A percentile compares a stretch with the other conserved stretches of the same genome.
Conservation (phyloP, 352 stramenopile species). For the Globisporangium iwayamae region DNA sequence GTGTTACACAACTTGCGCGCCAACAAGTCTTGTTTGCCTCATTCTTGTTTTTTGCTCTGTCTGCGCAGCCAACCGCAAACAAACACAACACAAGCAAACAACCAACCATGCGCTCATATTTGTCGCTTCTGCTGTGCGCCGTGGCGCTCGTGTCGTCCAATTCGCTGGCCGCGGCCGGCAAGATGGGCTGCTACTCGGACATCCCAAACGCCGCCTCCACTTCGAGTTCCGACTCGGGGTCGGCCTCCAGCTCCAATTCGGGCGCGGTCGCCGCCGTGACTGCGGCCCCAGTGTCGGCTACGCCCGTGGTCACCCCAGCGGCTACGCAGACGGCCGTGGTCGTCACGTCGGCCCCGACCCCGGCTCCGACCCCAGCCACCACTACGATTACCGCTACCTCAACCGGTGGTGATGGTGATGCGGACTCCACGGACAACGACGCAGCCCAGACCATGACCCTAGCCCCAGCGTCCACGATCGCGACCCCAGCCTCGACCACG, state of each 20-base stretch:
- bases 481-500: not conserved
- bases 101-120: constrained; percentile 7
- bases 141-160: constrained; percentile 9
- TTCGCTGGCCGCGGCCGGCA: constrained; percentile 2
- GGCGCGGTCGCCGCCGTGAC: not conserved
- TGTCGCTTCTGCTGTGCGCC: constrained; percentile 14
- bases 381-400: not conserved
- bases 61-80: not conserved
- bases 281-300: not conserved
- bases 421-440: not conserved
- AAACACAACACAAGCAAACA: constrained; percentile 1
- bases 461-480: not conserved
- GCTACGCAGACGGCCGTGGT: not conserved
- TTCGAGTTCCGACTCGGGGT: not conserved
- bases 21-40: not conserved
- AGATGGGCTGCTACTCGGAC: constrained; percentile 16
- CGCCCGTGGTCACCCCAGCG: not conserved
- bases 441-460: not conserved
- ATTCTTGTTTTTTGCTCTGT: constrained; percentile 10
- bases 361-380: not conserved
- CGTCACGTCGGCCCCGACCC: not conserved
- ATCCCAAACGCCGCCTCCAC: constrained; percentile 3
- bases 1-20: not conserved
- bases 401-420: not conserved
- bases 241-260: not conserved